These are phyloP conservation scores for Ceriops tagal DNA, from an alignment of 345 rosid genomes.

Conservation along the genomic window DNA sequence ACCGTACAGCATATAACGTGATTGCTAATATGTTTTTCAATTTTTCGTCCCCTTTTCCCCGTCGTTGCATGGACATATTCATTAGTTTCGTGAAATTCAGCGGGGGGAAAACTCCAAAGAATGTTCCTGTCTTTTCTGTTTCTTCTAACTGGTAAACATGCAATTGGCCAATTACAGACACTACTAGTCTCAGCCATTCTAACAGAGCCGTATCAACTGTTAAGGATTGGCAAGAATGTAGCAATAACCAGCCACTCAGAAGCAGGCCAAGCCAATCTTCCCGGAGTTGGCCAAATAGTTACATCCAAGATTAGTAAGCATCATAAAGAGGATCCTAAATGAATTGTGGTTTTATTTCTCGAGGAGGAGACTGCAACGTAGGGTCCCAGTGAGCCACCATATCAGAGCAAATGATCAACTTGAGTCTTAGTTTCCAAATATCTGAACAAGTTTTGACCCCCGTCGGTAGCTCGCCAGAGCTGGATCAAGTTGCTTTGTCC, in stretches of 20 bases:
- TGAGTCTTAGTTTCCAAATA: background rate
- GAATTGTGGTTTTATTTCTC: background rate
- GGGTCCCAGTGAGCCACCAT: too few species aligned
- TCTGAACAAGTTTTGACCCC: background rate
- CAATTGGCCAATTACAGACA: background rate
- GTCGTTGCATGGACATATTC: too few species aligned
- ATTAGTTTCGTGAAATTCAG: too few species aligned
- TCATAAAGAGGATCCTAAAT: background rate
- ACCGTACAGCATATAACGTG: too few species aligned
- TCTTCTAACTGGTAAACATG: too few species aligned
- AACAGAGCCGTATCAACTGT: background rate
- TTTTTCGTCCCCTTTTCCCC: too few species aligned
- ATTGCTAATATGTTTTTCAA: too few species aligned
- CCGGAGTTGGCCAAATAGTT: background rate
- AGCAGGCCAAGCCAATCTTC: too few species aligned
- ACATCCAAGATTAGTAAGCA: background rate
- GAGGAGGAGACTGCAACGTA: background rate
- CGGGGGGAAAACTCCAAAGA: too few species aligned
- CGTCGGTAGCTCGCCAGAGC: background rate
- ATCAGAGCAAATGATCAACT: too few species aligned
- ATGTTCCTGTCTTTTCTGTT: too few species aligned
- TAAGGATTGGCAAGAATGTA: background rate
- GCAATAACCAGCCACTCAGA: background rate
- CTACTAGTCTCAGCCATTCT: background rate
- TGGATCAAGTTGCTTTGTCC: conserved; percentile 1